Conservation (phyloP, 768 basidiomycete genomes). For the Pleurotus sapidus region DNA sequence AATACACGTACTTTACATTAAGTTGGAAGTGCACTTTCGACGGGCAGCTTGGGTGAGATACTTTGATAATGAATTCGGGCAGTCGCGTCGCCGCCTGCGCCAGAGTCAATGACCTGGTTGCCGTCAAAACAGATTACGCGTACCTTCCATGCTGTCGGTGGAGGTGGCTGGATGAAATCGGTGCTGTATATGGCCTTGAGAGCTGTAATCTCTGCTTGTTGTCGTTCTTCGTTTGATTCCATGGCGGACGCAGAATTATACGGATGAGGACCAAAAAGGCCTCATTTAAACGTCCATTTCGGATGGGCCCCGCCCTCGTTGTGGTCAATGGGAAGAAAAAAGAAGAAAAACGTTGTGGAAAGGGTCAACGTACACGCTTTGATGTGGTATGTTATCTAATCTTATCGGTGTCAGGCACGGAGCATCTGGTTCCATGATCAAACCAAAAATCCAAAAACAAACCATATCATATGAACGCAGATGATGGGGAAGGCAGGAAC, state of each 20-base stretch:
- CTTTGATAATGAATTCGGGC: conserved; percentile 75
- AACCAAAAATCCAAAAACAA: too few relatives aligned
- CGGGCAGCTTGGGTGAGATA: conserved; percentile 55
- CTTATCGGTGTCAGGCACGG: too few relatives aligned
- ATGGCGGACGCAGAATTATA: conserved; percentile 33
- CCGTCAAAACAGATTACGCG: not conserved
- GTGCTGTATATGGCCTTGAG: conserved; percentile 79
- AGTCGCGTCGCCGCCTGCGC: conserved; percentile 61
- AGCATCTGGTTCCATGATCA: too few relatives aligned
- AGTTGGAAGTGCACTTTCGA: conserved; percentile 63
- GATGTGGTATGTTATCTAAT: not conserved
- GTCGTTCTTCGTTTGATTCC: conserved; percentile 72
- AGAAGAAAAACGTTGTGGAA: not conserved
- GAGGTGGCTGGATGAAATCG: conserved; percentile 70
- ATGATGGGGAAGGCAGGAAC: too few relatives aligned
- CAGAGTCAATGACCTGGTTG: not conserved
- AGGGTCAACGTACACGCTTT: conserved; percentile 8
- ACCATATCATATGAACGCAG: too few relatives aligned
- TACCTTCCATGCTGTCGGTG: conserved; percentile 85
- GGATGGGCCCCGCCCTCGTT: conserved; percentile 18
- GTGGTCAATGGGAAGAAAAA: conserved; percentile 1
- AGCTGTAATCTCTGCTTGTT: conserved; percentile 69
- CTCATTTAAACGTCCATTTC: conserved; percentile 14
- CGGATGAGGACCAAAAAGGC: conserved; percentile 17
- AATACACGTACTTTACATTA: conserved; percentile 58